Evolutionary conservation across 2,329 filamentous ascomycete species (phyloP).

Genomic region (Pyricularia pennisetigena): DNA sequence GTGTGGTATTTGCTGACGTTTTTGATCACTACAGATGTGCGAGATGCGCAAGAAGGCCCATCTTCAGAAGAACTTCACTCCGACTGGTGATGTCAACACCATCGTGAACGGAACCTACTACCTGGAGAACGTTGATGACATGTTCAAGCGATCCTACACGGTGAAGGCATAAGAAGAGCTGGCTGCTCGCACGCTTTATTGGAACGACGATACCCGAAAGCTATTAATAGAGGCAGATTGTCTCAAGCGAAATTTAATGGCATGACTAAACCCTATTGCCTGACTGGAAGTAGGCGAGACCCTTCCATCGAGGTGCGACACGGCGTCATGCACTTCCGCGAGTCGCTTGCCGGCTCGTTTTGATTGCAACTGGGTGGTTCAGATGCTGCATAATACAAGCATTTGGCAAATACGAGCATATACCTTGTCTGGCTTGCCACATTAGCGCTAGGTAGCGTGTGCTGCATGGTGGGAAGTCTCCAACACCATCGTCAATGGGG

Average conservation of each 20-base stretch:
- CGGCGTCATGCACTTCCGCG: neutral
- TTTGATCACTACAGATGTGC: conserved; percentile 52
- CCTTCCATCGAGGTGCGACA: neutral
- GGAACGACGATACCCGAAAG: neutral
- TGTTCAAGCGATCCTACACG: conserved; percentile 74
- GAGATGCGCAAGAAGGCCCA: conserved; percentile 74
- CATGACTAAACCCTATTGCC: neutral
- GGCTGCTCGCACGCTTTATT: neutral
- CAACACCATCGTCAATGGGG: neutral
- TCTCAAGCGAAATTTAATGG: neutral
- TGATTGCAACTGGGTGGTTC: neutral
- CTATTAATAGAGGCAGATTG: neutral
- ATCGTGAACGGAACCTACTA: conserved; percentile 65
- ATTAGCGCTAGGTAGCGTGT: neutral
- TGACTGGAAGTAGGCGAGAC: neutral
- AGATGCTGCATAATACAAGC: neutral
- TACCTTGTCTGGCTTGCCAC: neutral
- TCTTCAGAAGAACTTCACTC: conserved; percentile 69
- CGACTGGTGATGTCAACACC: conserved; percentile 57
- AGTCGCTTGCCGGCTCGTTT: neutral
- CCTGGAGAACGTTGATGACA: conserved; percentile 69
- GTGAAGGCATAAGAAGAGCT: conserved; percentile 54
- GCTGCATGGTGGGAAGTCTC: neutral
- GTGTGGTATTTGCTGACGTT: neutral
- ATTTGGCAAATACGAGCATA: neutral